A percentile compares a stretch with the other conserved stretches of the same genome.
These are phyloP conservation scores for Thelonectria discophora DNA, from an alignment of 2,329 filamentous ascomycete genomes.

Conservation along the genomic window DNA sequence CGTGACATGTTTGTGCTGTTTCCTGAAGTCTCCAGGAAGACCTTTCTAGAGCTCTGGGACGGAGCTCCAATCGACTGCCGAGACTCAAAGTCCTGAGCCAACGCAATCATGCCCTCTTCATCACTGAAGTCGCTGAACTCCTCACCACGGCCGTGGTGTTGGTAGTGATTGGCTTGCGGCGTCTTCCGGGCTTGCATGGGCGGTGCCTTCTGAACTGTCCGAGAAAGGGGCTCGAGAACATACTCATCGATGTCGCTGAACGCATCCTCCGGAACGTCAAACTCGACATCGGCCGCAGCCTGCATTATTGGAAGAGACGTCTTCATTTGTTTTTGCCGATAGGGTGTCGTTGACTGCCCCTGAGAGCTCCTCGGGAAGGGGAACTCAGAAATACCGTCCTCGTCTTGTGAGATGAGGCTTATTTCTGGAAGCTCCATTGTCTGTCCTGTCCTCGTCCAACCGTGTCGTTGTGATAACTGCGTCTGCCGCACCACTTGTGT, in stretches of 20 bases:
- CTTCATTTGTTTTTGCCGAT: slow-evolving; percentile 19
- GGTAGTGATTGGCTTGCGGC: slow-evolving; percentile 28
- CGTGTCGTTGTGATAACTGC: slow-evolving; percentile 48
- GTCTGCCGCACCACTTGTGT: slow-evolving; percentile 64
- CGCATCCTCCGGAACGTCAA: slow-evolving; percentile 41
- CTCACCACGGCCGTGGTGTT: slow-evolving; percentile 39
- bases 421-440: slow-evolving; percentile 31
- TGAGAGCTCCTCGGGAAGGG: slow-evolving; percentile 42
- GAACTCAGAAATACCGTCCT: slow-evolving; percentile 28
- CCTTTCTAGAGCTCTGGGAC: slow-evolving; percentile 45
- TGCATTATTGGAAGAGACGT: not conserved
- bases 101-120: slow-evolving; percentile 61
- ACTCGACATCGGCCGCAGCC: slow-evolving; percentile 28
- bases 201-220: slow-evolving; percentile 17
- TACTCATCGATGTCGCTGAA: slow-evolving; percentile 46
- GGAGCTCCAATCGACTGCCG: slow-evolving; percentile 45
- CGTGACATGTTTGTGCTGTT: slow-evolving; percentile 52
- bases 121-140: slow-evolving; percentile 60
- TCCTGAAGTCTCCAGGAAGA: slow-evolving; percentile 59
- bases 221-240: slow-evolving; percentile 30
- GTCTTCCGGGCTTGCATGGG: slow-evolving; percentile 26
- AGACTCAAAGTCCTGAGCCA: slow-evolving; percentile 60
- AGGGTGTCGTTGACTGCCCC: slow-evolving; percentile 9
- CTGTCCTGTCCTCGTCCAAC: slow-evolving; percentile 37
- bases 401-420: slow-evolving; percentile 39